phyloP scores from a whole-genome alignment of 2,329 filamentous ascomycete species.

The Teratosphaeria destructans region DNA sequence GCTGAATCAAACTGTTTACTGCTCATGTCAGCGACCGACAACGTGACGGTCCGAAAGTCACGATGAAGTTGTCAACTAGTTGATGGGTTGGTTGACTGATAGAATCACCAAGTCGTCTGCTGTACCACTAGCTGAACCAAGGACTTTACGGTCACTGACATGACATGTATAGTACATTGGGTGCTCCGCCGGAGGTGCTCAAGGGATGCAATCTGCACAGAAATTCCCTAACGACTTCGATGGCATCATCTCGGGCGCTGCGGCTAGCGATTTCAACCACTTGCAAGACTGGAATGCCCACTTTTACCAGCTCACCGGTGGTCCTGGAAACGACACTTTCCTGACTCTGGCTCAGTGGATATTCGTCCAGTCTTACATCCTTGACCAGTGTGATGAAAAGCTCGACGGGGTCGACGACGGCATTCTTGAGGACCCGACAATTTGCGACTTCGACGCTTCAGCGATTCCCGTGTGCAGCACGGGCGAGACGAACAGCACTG shows the following conservation, averaged over 20 bases:
- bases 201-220: conserved; percentile 37
- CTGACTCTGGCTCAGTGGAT: conserved; percentile 32
- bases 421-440: conserved; percentile 36
- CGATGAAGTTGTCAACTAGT: no score
- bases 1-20: no score
- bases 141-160: conserved; percentile 34
- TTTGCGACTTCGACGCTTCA: conserved; percentile 31
- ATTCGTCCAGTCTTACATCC: conserved; percentile 32
- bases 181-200: conserved; percentile 38
- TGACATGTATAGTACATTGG: conserved; percentile 26
- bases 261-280: conserved; percentile 36
- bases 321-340: conserved; percentile 26
- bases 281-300: conserved; percentile 32
- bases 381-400: conserved; percentile 41
- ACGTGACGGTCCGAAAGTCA: no score
- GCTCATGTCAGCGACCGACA: no score
- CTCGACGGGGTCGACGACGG: conserved; percentile 42
- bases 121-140: conserved; percentile 41
- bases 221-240: conserved; percentile 39
- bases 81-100: no score
- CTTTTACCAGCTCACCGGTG: conserved; percentile 32
- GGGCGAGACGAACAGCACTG: conserved; percentile 18
- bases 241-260: conserved; percentile 37
- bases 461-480: conserved; percentile 26
- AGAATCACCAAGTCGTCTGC: conserved; percentile 29